Evolutionary conservation across 805 yeast species (phyloP).

Genomic region (Novakomyces olei): DNA sequence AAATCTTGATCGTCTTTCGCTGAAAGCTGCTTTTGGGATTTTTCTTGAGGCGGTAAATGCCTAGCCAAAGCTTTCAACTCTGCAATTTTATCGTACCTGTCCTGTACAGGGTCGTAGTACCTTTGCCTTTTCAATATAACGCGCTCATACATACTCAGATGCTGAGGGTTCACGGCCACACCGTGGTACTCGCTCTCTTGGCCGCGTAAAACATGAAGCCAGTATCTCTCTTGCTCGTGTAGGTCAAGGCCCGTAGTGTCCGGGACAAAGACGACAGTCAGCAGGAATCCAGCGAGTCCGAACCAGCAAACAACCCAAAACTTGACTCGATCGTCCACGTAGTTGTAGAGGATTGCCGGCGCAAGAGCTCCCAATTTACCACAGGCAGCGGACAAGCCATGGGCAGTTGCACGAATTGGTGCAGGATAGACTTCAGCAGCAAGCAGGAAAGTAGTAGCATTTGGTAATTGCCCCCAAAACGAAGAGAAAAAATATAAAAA

Average conservation of each 20-base stretch:
- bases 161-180: conserved; percentile 18
- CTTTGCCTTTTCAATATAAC: conserved; percentile 14
- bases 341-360: conserved; percentile 21
- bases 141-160: conserved; percentile 18
- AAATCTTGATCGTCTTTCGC: too few species aligned
- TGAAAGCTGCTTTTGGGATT: too few species aligned
- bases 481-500: conserved; percentile 37
- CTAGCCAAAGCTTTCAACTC: conserved; percentile 14
- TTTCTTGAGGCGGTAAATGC: too few species aligned
- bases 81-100: conserved; percentile 18
- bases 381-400: conserved; percentile 78
- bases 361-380: conserved; percentile 87
- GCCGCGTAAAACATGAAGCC: conserved; percentile 16
- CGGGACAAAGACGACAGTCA: conserved; percentile 17
- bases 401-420: conserved; percentile 86
- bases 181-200: conserved; percentile 20
- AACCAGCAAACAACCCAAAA: conserved; percentile 1
- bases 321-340: conserved; percentile 1
- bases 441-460: conserved; percentile 71
- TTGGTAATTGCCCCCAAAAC: conserved; percentile 56
- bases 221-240: conserved; percentile 19
- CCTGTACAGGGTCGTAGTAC: conserved; percentile 18
- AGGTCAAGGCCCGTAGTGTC: conserved; percentile 19
- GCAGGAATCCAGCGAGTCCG: conserved; percentile 18
- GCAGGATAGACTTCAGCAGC: conserved; percentile 91